These are phyloP conservation scores for Blastocladiella emersonii DNA, from an alignment of 371 early-diverging fungal species.

Conservation along the genomic window DNA sequence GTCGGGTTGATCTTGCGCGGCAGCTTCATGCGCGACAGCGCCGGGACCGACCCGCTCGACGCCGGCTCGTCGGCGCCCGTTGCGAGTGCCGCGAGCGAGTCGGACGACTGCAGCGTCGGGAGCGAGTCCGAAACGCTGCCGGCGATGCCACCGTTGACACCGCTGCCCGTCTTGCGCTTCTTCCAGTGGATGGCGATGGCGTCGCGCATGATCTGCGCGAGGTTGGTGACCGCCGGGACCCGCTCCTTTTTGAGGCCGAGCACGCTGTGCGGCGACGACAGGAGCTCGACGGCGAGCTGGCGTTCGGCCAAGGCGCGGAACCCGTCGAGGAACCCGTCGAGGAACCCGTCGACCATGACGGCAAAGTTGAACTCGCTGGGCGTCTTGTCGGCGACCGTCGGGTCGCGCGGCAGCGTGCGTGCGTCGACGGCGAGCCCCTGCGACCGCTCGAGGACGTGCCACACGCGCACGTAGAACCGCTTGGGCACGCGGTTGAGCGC, in stretches of 20 bases:
- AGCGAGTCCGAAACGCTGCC: conserved; percentile 7
- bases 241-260: conserved; percentile 41
- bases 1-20: too few species aligned
- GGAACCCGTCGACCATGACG: conserved; percentile 53
- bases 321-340: conserved; percentile 59
- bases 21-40: too few species aligned
- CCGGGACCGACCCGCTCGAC: background rate
- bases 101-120: background rate
- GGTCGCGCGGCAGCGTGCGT: conserved; percentile 52
- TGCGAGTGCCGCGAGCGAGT: background rate
- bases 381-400: conserved; percentile 71
- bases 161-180: conserved; percentile 39
- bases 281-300: conserved; percentile 57
- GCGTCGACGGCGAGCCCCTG: conserved; percentile 36
- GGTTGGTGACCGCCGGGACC: conserved; percentile 33
- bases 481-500: conserved; percentile 65
- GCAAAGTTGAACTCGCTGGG: conserved; percentile 68
- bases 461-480: conserved; percentile 64
- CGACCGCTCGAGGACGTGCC: conserved; percentile 47
- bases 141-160: conserved; percentile 13
- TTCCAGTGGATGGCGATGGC: conserved; percentile 55
- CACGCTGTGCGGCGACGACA: too few species aligned
- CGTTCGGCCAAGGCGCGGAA: too few species aligned
- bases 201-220: conserved; percentile 42
- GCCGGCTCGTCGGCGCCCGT: background rate